Evolutionary conservation across 129 eudicot species (phyloP), one percentile per base, ranked within the genome.

Genomic region (Lactuca saligna): DNA sequence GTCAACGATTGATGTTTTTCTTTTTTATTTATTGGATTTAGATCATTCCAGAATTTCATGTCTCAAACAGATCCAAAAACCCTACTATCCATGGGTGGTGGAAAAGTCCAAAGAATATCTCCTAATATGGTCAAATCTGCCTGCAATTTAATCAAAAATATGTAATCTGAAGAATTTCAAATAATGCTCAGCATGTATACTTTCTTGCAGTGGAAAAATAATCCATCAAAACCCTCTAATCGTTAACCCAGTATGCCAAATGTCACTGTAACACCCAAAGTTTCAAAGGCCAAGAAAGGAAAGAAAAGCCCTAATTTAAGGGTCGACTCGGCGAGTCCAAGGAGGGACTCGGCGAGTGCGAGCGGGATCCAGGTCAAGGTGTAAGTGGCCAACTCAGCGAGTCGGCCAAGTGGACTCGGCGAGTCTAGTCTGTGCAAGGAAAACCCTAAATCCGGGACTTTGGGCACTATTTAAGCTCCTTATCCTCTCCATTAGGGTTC

Each of bases 141-240:
- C 59, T 76, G 90, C 17, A 73, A 77, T 70, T 48, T 83, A 60
- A 79, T 83, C 46, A 74, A 90, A 60, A 86, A 70, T 49, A 86
- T 89, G 97, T 70, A 93, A 20, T 88, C 88, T 14, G 94, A 84
- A 57, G 97, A 89, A 71, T 87, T 89, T 49, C 85, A 89, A 71
- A 80, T 64, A 59, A 86, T 89, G 88, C 59, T 89, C 54, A 68
- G 84, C 29, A 54, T 89, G 71, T 94, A 94, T 54, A 77, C 97
- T 33, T 80, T 91, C 7, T 84, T 89, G 51, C 83, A 89, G 51
- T 81, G 88, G 31, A 83, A 58, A 17, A 88, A 88, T 14, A 85
- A 78, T 3, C 51, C 63, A 44, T 34, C 63, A 7, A 69, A 41
- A 53, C 60, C 42, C 71, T 75, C 71, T 70, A 64, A 48, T 65